Base-by-base conservation (phyloP, 495 filamentous ascomycete genomes). In the Hyaloscypha bicolor region DNA sequence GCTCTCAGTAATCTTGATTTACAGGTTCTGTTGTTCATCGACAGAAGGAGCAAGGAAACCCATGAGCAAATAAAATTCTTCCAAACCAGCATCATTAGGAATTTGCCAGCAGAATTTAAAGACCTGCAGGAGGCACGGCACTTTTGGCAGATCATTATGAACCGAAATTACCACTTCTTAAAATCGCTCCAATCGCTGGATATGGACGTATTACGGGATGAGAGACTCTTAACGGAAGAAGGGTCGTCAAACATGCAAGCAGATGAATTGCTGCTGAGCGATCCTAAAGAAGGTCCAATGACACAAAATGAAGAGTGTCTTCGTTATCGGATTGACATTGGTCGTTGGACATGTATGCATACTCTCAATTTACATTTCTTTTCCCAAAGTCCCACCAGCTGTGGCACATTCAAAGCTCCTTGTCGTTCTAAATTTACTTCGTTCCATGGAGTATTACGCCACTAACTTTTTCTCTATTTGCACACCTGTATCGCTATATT, bases 1-100 rank as follows among this genome's bases (percentile, higher is more conserved):
- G 68, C 64, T 9, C 52, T 70, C 12, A 42, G 16, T 22, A 19
- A 29, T 6, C 59, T 70, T 14, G 64, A 70, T 56, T 39, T 64
- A 6, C 68, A 70, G 19, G 68, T 70, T n/a, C 22, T 68, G 12
- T 39, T 55, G n/a, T 71, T 71, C 60, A 25, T 65, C n/a, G 69
- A 71, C 32, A 55, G 6, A 9, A 22, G 69, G 59, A 56, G 55
- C 12, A 21, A 31, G 2, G 16, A 3, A 0, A 29, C 68, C 22
- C 69, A 71, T 25, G 29, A 62, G 12, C 31, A 39, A 14, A 58
- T 64, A 5, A 64, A 58, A 11, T 21, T 52, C 0, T 11, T 32
- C 9, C 6, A 16, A 19, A 68, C 30, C 21, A 42, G 11, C 1
- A 14, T 57, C 5, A 48, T 71, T n/a, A 2, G 32, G 21, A 62